Evolutionary conservation across 805 yeast species (phyloP).

Genomic region (Zygoascus bituminiphila): DNA sequence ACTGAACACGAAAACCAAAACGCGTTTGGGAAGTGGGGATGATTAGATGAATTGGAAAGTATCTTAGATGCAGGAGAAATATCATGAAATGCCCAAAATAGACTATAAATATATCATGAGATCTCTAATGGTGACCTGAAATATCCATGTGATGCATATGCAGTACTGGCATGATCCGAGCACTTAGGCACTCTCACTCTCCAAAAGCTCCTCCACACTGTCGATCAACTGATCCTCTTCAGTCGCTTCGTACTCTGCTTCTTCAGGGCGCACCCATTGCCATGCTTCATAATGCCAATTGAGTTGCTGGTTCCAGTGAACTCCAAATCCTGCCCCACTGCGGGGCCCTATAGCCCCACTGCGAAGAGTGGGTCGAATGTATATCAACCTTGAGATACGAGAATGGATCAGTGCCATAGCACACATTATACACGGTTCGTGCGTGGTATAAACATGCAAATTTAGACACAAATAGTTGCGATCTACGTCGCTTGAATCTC

Average conservation of each 20-base stretch:
- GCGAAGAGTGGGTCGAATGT: slow-evolving; percentile 37
- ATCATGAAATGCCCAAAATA: too few species aligned
- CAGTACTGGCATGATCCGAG: too few species aligned
- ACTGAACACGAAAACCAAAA: too few species aligned
- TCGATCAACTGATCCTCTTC: not conserved
- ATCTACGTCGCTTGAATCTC: slow-evolving; percentile 6
- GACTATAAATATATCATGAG: too few species aligned
- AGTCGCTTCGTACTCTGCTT: not conserved
- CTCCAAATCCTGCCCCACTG: slow-evolving; percentile 60
- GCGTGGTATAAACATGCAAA: slow-evolving; percentile 75
- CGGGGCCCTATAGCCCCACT: slow-evolving; percentile 50
- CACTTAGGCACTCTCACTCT: not conserved
- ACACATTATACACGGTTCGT: slow-evolving; percentile 97
- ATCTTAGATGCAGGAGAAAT: too few species aligned
- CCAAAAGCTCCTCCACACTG: not conserved
- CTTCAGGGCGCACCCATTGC: slow-evolving; percentile 40
- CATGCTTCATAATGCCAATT: slow-evolving; percentile 87
- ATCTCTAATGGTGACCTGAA: too few species aligned
- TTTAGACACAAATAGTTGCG: slow-evolving; percentile 61
- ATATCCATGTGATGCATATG: too few species aligned
- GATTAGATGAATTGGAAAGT: too few species aligned
- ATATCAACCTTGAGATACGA: slow-evolving; percentile 61
- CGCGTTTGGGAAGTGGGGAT: too few species aligned
- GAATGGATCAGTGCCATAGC: slow-evolving; percentile 94
- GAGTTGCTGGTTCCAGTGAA: slow-evolving; percentile 66